These are phyloP conservation scores for Sporisorium graminicola DNA, from an alignment of 1,284 basidiomycete species.

Conservation along the genomic window DNA sequence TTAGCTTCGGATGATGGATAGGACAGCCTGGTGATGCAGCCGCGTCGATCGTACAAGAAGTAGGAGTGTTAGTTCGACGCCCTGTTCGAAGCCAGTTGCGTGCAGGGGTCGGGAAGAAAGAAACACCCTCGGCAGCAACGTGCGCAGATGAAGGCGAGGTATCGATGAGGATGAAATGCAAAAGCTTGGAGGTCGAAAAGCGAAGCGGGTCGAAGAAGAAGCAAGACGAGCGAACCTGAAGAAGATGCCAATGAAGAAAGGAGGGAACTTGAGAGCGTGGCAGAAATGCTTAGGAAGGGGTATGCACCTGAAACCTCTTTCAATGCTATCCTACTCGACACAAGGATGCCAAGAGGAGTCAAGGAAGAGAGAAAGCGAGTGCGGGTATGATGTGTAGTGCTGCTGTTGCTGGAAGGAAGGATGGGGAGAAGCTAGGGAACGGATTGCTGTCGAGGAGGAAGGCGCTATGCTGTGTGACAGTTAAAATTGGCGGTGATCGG, in stretches of 20 bases:
- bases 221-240: not conserved
- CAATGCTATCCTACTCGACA: not conserved
- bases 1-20: too few species aligned
- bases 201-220: conserved; percentile 1
- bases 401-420: conserved; percentile 5
- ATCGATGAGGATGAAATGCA: conserved; percentile 3
- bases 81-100: not conserved
- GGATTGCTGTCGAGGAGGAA: conserved; percentile 4
- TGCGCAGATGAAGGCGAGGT: conserved; percentile 6
- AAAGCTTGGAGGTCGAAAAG: not conserved
- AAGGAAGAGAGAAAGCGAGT: not conserved
- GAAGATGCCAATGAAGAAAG: conserved; percentile 2
- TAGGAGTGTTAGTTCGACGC: not conserved
- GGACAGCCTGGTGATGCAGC: too few species aligned
- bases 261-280: not conserved
- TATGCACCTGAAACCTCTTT: conserved; percentile 2
- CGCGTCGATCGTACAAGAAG: not conserved
- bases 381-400: not conserved
- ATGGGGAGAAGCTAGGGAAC: not conserved
- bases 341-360: not conserved
- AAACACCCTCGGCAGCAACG: not conserved
- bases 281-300: not conserved
- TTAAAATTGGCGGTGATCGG: conserved; percentile 36
- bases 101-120: not conserved
- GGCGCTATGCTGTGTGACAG: not conserved